Evolutionary conservation across 139 green algal species (phyloP).

Genomic region (Tetraselmis chui): DNA sequence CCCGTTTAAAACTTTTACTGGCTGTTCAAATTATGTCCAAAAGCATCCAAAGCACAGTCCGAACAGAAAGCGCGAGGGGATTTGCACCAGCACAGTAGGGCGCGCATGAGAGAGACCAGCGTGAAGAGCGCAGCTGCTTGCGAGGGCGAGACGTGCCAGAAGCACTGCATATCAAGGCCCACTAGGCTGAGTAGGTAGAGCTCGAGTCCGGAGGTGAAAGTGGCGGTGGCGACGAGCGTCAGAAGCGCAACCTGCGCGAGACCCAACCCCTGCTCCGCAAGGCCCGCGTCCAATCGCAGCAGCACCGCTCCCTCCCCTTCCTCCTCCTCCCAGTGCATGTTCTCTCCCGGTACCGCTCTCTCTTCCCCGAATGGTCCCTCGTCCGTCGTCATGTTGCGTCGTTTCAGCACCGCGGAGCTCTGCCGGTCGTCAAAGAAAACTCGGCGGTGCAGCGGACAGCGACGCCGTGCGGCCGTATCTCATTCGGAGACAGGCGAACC

Average conservation of each 20-base stretch:
- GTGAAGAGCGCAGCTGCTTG: not conserved
- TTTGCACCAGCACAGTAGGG: too few relatives aligned
- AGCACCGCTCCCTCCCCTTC: not conserved
- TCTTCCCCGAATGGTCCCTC: not conserved
- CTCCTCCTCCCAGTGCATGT: too few relatives aligned
- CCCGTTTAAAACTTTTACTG: too few relatives aligned
- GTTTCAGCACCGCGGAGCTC: not conserved
- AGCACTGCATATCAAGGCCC: not conserved
- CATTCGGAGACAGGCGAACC: not conserved
- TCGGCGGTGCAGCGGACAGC: not conserved
- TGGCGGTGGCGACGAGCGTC: not conserved
- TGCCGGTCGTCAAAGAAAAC: too few relatives aligned
- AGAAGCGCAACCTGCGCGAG: not conserved
- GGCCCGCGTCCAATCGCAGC: not conserved
- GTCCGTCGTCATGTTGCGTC: not conserved
- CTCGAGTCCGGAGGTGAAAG: not conserved
- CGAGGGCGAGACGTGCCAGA: not conserved
- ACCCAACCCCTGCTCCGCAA: not conserved
- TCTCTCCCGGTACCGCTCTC: not conserved
- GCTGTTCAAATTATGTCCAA: too few relatives aligned
- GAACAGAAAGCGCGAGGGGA: too few relatives aligned
- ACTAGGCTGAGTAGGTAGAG: not conserved
- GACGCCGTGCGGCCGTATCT: not conserved
- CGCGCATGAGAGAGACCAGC: not conserved
- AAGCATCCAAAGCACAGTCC: too few relatives aligned